Evolutionary conservation across 148 eudicot species (phyloP).

Genomic region (Pouteria glomerata): DNA sequence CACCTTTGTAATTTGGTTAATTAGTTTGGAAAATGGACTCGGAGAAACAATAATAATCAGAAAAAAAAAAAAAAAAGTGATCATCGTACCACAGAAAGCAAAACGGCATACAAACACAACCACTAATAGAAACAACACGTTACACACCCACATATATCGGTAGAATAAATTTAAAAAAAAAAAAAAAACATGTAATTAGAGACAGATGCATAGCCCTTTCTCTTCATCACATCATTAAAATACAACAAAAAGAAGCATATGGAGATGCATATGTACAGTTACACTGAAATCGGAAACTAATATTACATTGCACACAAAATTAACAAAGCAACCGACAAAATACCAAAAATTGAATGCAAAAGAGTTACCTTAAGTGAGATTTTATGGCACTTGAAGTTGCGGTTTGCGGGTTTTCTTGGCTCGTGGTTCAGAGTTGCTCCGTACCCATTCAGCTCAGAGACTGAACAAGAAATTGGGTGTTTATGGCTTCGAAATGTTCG

Average conservation of each 20-base stretch:
- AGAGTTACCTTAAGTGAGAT: constrained; percentile 24
- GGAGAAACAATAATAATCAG: no score
- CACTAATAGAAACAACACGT: no score
- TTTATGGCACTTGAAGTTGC: constrained; percentile 18
- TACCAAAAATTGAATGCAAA: not conserved
- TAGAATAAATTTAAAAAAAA: no score
- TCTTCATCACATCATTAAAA: not conserved
- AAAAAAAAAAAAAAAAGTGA: no score
- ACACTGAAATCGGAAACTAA: not conserved
- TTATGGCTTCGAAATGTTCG: constrained; percentile 8
- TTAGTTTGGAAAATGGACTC: no score
- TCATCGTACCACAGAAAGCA: not conserved
- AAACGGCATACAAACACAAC: not conserved
- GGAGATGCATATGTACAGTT: not conserved
- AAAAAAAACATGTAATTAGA: no score
- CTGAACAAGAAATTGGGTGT: constrained; percentile 14
- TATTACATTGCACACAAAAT: not conserved
- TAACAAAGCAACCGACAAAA: not conserved
- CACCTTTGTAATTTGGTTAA: no score
- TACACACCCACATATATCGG: no score
- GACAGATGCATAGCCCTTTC: no score
- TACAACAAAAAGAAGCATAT: not conserved
- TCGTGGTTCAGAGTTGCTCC: constrained; percentile 1
- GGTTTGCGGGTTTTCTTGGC: constrained; percentile 14
- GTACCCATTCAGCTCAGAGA: constrained; percentile 8